phyloP scores from a whole-genome alignment of 305 asterid species.

The Fraxinus sp. region DNA sequence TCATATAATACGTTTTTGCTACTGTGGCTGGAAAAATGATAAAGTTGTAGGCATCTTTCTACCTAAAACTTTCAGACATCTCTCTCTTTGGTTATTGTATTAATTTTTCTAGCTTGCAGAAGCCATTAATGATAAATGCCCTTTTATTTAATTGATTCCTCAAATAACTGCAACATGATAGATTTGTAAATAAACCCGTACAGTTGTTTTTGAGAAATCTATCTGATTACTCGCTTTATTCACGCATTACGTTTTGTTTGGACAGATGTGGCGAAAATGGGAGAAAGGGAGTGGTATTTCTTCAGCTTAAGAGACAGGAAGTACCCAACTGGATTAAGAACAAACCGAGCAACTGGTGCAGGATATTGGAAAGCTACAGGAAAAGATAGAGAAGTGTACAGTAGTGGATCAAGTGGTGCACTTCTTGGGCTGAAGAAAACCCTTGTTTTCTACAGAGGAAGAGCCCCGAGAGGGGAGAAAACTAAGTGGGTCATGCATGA shows the following conservation, averaged over 20 bases:
- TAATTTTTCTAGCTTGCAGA: background rate
- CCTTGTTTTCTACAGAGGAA: conserved; percentile 78
- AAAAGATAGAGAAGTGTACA: conserved; percentile 61
- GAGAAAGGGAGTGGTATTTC: background rate
- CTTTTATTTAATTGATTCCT: background rate
- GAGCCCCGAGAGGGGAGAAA: conserved; percentile 80
- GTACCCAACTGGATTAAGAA: conserved; percentile 72
- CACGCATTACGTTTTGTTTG: background rate
- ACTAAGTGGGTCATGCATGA: conserved; percentile 97
- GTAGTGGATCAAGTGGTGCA: conserved; percentile 29
- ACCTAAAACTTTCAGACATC: background rate
- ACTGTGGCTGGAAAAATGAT: background rate
- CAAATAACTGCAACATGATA: background rate
- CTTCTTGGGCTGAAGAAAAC: conserved; percentile 83
- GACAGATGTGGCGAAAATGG: background rate
- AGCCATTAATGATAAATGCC: background rate
- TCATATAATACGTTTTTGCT: background rate
- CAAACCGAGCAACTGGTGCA: conserved; percentile 75
- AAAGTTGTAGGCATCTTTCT: background rate
- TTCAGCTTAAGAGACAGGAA: conserved; percentile 67
- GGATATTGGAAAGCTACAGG: conserved; percentile 94
- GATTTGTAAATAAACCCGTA: background rate
- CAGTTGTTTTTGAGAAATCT: background rate
- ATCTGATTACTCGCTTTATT: background rate
- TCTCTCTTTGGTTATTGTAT: background rate